Base-by-base conservation (phyloP, 805 yeast genomes). In the Metschnikowia noctiluminum region DNA sequence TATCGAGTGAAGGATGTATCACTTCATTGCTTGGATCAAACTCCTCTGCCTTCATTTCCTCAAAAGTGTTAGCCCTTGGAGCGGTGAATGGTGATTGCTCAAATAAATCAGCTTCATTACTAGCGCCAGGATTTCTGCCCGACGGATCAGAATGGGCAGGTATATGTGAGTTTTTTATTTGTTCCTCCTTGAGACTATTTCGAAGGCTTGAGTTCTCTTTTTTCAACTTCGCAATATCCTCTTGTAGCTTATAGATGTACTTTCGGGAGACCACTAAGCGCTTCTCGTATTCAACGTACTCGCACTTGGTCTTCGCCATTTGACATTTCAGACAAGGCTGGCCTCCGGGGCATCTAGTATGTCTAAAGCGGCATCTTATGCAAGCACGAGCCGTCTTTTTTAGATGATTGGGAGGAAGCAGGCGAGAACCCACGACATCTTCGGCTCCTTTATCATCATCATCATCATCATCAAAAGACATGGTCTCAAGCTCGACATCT, bases 291-390 rank as follows among this genome's bases (percentile, higher is more conserved):
- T 83, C 89, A 15, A 79, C 76, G 55, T 85, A 87, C 57, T 84
- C 89, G 67, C 94, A 87, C 21, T 73, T 71, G 3, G 81, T 69
- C 42, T 73, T 76, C 13, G 85, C 79, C 42, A 73, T 61, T 12
- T 64, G 65, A 61, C 94, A 87, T 58, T 82, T 82, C 43, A 70
- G 64, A 62, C 94, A 87, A 0, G 90, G 89, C 42, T 82, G 79
- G 1, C 88, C 89, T 1, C 90, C 90, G 12, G 89, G 89, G 60
- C 94, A 87, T 53, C 85, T 79, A 38, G 84, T 80, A 64, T 87
- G 94, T 45, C 89, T 73, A 42, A 80, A 76, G 31, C 92, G 72
- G 61, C 94, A 87, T 40, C 88, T 68, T 2, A 79, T 77, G 62
- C 92, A 86, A 6, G 78, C 78, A 39, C 71, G 56, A n/a, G 66